Evolutionary conservation across 176 grass and related monocot species (phyloP).

Genomic region (Aegilops umbellulata): DNA sequence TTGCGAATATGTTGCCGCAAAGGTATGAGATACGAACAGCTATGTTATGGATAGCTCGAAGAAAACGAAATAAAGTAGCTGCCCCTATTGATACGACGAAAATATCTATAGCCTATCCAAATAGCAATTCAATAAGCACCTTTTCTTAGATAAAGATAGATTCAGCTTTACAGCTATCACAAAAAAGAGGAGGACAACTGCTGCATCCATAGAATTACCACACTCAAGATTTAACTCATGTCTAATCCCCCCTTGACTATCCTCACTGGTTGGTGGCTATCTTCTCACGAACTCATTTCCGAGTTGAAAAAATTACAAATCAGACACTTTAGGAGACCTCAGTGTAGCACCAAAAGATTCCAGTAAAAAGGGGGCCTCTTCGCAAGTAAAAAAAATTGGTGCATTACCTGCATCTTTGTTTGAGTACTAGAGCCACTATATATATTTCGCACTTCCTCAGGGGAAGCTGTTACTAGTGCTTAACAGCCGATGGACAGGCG

Average conservation of each 20-base stretch:
- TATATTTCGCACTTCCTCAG: neutral
- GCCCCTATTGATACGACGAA: too few relatives aligned
- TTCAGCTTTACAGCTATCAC: neutral
- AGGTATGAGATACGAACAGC: neutral
- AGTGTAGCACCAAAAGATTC: neutral
- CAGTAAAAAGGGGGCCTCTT: neutral
- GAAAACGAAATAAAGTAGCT: neutral
- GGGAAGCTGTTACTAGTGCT: conserved; percentile 24
- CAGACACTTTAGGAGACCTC: neutral
- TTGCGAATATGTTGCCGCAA: too few relatives aligned
- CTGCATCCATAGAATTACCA: neutral
- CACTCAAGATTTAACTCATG: neutral
- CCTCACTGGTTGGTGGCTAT: neutral
- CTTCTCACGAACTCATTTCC: neutral
- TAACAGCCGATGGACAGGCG: conserved; percentile 13
- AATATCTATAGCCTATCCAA: neutral
- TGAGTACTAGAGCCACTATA: neutral
- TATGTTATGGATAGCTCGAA: neutral
- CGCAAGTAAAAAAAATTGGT: neutral
- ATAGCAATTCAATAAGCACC: neutral
- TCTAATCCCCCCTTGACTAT: neutral
- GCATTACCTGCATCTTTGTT: neutral
- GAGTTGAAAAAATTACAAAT: neutral
- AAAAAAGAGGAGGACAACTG: neutral
- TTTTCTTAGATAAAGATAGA: neutral